Evolutionary conservation across 805 yeast species (phyloP).

Genomic region (Saitoella complicata): DNA sequence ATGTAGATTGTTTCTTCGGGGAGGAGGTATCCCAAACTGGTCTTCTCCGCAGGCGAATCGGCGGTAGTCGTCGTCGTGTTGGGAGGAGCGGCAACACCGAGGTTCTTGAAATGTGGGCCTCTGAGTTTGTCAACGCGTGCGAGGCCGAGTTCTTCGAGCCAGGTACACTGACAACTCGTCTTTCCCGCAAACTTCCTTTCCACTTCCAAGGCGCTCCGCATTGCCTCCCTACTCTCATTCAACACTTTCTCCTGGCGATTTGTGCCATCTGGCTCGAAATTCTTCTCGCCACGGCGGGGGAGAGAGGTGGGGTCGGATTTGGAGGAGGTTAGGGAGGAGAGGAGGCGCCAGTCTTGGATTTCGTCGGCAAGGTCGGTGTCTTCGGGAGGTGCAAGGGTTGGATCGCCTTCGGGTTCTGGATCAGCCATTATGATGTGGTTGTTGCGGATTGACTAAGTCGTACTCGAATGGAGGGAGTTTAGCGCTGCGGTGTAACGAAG

Average conservation of each 20-base stretch:
- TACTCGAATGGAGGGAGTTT: too few relatives aligned
- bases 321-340: conserved; percentile 10
- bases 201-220: conserved; percentile 48
- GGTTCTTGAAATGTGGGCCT: conserved; percentile 58
- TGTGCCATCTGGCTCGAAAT: conserved; percentile 71
- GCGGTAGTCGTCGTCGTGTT: conserved; percentile 19
- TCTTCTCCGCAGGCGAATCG: too few relatives aligned
- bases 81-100: conserved; percentile 43
- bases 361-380: conserved; percentile 16
- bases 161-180: not conserved
- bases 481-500: too few relatives aligned
- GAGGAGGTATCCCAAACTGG: conserved; percentile 25
- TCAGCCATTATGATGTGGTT: too few relatives aligned
- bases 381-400: not conserved
- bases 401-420: too few relatives aligned
- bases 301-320: conserved; percentile 9
- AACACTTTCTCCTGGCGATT: conserved; percentile 32
- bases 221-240: conserved; percentile 41
- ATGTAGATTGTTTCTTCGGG: conserved; percentile 62
- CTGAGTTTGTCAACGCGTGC: conserved; percentile 35
- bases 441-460: too few relatives aligned
- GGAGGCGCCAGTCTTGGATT: conserved; percentile 26
- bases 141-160: conserved; percentile 1
- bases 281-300: conserved; percentile 73
- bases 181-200: conserved; percentile 20